phyloP scores from a whole-genome alignment of 1,139 yeast genomes.

The Taphrina communis region DNA sequence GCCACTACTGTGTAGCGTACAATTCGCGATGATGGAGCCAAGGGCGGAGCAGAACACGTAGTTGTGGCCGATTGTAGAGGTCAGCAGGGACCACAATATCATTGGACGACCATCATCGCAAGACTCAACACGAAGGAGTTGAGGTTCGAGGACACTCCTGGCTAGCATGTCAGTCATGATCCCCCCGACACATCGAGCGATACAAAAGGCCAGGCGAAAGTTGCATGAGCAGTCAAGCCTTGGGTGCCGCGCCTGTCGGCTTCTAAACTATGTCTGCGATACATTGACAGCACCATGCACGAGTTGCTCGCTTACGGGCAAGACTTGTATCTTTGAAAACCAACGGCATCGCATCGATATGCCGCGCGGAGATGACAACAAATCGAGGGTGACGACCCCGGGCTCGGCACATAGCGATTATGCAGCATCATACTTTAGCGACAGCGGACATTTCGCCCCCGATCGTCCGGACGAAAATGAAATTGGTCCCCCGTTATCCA shows the following conservation, averaged over 20 bases:
- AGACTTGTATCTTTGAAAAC: background rate
- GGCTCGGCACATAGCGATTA: constrained; percentile 12
- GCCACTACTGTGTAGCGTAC: no score
- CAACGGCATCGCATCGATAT: background rate
- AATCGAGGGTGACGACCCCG: background rate
- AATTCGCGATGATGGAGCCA: no score
- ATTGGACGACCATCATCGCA: no score
- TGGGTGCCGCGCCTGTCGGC: constrained; percentile 12
- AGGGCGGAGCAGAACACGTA: background rate
- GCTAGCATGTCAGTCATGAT: constrained; percentile 5
- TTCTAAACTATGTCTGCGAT: background rate
- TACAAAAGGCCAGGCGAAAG: background rate
- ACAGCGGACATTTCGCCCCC: background rate
- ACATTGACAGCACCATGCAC: background rate
- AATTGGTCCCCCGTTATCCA: background rate
- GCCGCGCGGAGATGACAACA: background rate
- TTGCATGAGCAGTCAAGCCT: background rate
- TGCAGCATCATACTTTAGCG: background rate
- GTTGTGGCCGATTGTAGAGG: no score
- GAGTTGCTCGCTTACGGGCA: background rate
- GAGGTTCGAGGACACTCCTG: background rate
- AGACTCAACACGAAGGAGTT: background rate
- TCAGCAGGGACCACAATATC: no score
- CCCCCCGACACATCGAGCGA: background rate
- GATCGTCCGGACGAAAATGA: background rate